These are phyloP conservation scores for Penicillium sclerotigenum DNA, from an alignment of 2,329 filamentous ascomycete species.

Conservation along the genomic window DNA sequence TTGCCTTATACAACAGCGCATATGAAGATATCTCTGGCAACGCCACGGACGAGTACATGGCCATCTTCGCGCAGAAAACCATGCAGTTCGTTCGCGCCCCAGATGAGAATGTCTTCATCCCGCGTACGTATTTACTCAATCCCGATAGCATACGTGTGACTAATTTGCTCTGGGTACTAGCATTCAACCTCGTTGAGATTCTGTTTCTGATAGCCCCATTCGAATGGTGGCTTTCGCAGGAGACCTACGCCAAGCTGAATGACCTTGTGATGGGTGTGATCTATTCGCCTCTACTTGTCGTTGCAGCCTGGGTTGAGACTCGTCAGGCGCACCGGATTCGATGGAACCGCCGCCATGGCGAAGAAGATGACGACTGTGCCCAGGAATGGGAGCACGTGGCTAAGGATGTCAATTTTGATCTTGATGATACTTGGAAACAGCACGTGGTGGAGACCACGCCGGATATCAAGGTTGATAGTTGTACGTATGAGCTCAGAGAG, in stretches of 20 bases:
- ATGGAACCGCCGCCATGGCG: constrained; percentile 72
- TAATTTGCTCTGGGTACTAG: constrained; percentile 22
- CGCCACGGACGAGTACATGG: constrained; percentile 92
- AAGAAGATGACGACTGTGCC: constrained; percentile 81
- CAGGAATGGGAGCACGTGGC: constrained; percentile 91
- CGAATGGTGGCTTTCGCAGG: constrained; percentile 90
- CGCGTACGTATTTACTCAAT: constrained; percentile 50
- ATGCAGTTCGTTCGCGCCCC: constrained; percentile 96
- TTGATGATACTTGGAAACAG: constrained; percentile 75
- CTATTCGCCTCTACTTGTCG: constrained; percentile 77
- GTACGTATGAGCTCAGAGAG: constrained; percentile 61
- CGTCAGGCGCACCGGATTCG: constrained; percentile 64
- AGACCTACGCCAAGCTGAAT: constrained; percentile 75
- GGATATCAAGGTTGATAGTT: constrained; percentile 75
- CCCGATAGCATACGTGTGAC: neutral
- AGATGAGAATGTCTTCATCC: constrained; percentile 97
- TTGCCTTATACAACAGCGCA: constrained; percentile 93
- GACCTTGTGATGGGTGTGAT: constrained; percentile 81
- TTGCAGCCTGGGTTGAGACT: constrained; percentile 72
- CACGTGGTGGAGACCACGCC: constrained; percentile 71
- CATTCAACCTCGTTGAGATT: constrained; percentile 91
- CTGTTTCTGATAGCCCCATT: constrained; percentile 73
- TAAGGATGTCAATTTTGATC: constrained; percentile 70
- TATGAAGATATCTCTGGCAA: constrained; percentile 94
- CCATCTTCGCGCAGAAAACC: constrained; percentile 87